Evolutionary conservation across 257 asterid genomes (phyloP), one percentile per base, ranked within the genome.

Genomic region (Solanum piurae): DNA sequence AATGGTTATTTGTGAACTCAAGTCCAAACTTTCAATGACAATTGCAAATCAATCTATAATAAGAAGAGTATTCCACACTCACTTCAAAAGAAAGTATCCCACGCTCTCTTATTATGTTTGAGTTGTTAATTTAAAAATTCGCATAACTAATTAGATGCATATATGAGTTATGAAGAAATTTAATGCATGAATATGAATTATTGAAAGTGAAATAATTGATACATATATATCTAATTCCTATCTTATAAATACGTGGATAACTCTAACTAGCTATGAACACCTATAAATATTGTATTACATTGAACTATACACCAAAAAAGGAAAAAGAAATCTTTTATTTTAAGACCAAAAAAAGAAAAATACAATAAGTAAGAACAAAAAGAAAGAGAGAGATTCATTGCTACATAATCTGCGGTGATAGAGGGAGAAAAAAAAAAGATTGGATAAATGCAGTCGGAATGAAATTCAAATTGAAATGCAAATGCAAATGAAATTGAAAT

Each of bases 321-420:
- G 80, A 9, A 9, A 66, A 66, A 66, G 9, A 64, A n/a, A 84
- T n/a, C 12, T 31, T 38, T 85, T 62, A 16, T 84, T 34, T 21
- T 12, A 4, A 83, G 72, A 83, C 11, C 25, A 5, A 23, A 34
- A n/a, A 64, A 64, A n/a, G 52, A 12, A 11, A 72, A 49, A 40
- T 62, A 34, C 37, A 21, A 18, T 74, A 37, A 18, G 10, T 44
- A 83, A 55, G 9, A 5, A 34, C 3, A 27, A 44, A 68, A 29
- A 68, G 27, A 62, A 42, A 68, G 37, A 27, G 69, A 79, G 93
- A 91, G 92, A 91, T 91, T 90, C 83, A 86, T 77, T 89, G 94
- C 96, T 88, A 89, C 87, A 92, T 91, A 92, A 83, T 91, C 90
- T 93, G 98, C 98, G 96, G 91, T 95, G 98, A 95, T 93, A 86